These are phyloP conservation scores for Lactarius tabidus DNA, from an alignment of 768 basidiomycete genomes.

Conservation along the genomic window DNA sequence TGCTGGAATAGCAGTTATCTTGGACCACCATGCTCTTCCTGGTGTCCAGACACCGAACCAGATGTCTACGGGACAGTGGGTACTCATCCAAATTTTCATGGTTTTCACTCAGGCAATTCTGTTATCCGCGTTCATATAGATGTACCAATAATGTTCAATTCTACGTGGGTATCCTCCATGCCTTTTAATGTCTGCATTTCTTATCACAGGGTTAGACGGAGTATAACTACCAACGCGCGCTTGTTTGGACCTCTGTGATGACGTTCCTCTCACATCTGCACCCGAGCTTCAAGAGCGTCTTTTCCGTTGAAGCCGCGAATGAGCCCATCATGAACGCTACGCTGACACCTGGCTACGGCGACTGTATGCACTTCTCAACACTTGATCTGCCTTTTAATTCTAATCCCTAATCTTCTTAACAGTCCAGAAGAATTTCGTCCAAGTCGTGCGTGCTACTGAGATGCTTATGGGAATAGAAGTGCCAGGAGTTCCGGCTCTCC, in stretches of 20 bases:
- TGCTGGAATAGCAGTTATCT: conserved; percentile 62
- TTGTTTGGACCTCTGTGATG: conserved; percentile 82
- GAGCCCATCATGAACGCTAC: conserved; percentile 72
- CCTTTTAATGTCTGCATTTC: background rate
- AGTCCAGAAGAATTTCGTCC: conserved; percentile 9
- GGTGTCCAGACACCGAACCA: conserved; percentile 62
- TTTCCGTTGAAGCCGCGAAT: conserved; percentile 72
- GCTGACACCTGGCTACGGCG: conserved; percentile 66
- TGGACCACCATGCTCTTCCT: conserved; percentile 68
- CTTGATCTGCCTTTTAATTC: background rate
- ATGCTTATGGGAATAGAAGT: conserved; percentile 14
- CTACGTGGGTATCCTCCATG: conserved; percentile 46
- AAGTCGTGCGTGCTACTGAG: conserved; percentile 16
- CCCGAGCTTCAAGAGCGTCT: conserved; percentile 60
- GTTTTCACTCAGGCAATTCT: background rate
- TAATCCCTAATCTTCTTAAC: background rate
- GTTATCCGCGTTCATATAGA: conserved; percentile 32
- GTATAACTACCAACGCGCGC: conserved; percentile 70
- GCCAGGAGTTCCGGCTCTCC: background rate
- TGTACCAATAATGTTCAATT: conserved; percentile 69
- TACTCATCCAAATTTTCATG: conserved; percentile 4
- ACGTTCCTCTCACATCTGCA: conserved; percentile 67
- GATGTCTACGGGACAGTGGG: conserved; percentile 65
- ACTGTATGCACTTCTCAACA: conserved; percentile 44
- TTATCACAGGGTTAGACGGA: conserved; percentile 43